Percentiles rank a stretch among this genome's conserved stretches.
Conservation (phyloP, 1,284 basidiomycete genomes). For the Vanrija humicola region DNA sequence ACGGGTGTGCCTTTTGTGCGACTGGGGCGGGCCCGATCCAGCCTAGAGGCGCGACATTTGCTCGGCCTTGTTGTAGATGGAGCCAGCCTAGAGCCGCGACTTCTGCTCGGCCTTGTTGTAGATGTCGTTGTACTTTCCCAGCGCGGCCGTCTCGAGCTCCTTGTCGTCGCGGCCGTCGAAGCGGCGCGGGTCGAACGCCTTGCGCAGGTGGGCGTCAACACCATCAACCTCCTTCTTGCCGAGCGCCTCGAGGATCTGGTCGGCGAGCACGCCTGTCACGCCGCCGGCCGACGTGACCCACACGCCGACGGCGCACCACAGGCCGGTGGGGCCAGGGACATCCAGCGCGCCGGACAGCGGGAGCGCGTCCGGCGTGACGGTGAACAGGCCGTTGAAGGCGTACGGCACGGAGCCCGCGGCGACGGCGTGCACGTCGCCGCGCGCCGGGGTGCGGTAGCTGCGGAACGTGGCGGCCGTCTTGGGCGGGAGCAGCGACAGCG, state of each 20-base stretch:
- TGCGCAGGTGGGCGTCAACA: constrained; percentile 6
- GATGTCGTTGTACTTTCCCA: constrained; percentile 28
- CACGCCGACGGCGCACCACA: constrained; percentile 22
- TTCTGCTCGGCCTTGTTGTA: constrained; percentile 19
- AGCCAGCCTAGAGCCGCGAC: too few species aligned
- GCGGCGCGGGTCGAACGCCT: constrained; percentile 23
- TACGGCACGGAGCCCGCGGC: not conserved
- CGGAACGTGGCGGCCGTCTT: constrained; percentile 13
- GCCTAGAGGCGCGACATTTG: not conserved
- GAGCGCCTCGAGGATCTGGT: constrained; percentile 10
- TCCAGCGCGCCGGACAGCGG: constrained; percentile 23
- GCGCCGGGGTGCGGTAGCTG: not conserved
- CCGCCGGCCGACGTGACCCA: constrained; percentile 34
- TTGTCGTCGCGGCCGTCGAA: constrained; percentile 23
- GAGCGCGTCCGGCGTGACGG: constrained; percentile 27
- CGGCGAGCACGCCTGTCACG: constrained; percentile 18
- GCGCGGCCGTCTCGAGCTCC: constrained; percentile 10
- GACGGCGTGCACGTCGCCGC: not conserved
- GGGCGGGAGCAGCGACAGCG: constrained; percentile 11
- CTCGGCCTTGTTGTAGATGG: constrained; percentile 24
- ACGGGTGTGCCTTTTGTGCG: not conserved
- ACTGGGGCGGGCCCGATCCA: too few species aligned
- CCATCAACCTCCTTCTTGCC: not conserved
- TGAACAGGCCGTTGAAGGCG: constrained; percentile 30
- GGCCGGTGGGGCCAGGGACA: not conserved